Conservation (phyloP, 73 alveolate species). For the Paramecium biaurelia region DNA sequence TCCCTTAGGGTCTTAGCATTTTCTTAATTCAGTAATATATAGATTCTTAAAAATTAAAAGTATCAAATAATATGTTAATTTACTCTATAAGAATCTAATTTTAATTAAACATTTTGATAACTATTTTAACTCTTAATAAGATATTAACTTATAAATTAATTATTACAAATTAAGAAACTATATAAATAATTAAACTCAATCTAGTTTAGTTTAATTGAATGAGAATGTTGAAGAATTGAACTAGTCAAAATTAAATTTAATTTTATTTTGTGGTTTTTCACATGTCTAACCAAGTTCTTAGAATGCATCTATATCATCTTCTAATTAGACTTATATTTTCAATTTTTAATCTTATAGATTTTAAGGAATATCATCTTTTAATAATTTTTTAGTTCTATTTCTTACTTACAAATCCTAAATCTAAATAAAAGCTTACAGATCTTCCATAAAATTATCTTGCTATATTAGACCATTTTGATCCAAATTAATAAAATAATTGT, state of each 20-base stretch:
- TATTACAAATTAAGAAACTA: neutral
- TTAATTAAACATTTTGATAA: too few relatives aligned
- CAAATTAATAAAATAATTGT: neutral
- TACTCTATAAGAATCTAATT: too few relatives aligned
- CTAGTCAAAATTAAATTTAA: neutral
- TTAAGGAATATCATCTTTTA: neutral
- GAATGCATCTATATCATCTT: neutral
- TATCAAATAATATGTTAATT: too few relatives aligned
- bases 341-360: neutral
- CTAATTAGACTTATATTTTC: neutral
- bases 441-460: neutral
- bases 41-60: too few relatives aligned
- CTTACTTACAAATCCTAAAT: neutral
- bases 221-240: neutral
- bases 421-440: neutral
- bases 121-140: too few relatives aligned
- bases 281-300: neutral
- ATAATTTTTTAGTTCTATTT: neutral
- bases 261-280: neutral
- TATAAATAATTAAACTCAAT: neutral
- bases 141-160: neutral
- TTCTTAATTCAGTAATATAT: too few relatives aligned
- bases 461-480: neutral
- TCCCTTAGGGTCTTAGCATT: too few relatives aligned
- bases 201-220: neutral